phyloP scores from a whole-genome alignment of 1,284 basidiomycete genomes.

The Peniophora sp. region DNA sequence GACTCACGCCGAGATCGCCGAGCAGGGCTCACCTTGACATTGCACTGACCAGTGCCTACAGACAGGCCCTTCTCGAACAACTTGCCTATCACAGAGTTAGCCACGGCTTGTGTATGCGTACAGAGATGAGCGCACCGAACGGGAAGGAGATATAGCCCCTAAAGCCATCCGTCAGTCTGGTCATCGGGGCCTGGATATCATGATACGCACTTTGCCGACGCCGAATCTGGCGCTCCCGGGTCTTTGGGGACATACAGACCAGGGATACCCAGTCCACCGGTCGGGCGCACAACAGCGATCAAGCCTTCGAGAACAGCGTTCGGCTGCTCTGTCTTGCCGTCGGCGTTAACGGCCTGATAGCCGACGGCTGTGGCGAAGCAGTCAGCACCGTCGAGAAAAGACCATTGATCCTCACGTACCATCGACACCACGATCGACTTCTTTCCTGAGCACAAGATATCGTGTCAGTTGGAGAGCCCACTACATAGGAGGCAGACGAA shows the following conservation, averaged over 20 bases:
- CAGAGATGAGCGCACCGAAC: conserved; percentile 26
- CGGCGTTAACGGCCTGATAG: conserved; percentile 41
- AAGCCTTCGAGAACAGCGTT: conserved; percentile 43
- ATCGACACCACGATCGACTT: conserved; percentile 48
- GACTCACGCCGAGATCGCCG: neutral
- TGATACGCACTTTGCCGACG: conserved; percentile 32
- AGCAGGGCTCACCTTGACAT: conserved; percentile 33
- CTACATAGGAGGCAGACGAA: conserved; percentile 14
- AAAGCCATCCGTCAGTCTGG: neutral
- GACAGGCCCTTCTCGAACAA: conserved; percentile 45
- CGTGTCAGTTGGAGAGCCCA: neutral
- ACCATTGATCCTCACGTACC: conserved; percentile 19
- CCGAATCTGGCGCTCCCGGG: conserved; percentile 44
- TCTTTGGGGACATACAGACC: conserved; percentile 45
- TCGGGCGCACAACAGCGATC: conserved; percentile 40
- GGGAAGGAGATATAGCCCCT: conserved; percentile 44
- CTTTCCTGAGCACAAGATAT: conserved; percentile 20
- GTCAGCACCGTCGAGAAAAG: neutral
- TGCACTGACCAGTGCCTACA: conserved; percentile 46
- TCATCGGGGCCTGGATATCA: neutral
- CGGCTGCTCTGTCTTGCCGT: conserved; percentile 44
- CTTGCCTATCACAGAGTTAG: conserved; percentile 22
- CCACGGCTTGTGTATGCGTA: neutral
- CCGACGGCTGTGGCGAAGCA: conserved; percentile 32
- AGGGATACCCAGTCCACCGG: conserved; percentile 45